Evolutionary conservation across 1,284 basidiomycete species (phyloP), one percentile per base, ranked within the genome.

Genomic region (Phenoliferia sp.): DNA sequence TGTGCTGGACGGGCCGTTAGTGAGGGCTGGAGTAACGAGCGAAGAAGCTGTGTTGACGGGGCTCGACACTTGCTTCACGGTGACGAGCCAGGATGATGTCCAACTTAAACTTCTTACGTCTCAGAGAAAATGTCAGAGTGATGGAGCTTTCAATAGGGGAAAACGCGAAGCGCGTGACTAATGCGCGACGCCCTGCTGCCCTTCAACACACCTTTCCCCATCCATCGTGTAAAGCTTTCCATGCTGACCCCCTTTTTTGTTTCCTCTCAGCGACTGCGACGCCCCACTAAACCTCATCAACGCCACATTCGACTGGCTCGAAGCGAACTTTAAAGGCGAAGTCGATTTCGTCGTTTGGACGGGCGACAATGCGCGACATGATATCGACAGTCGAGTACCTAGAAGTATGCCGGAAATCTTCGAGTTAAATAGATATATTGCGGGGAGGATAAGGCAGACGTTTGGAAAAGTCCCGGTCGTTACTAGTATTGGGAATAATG

Each of bases 311-410:
- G 87, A 91, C 69, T 93, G 85, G 83, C 78, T 95, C 66, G 86
- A 88, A 65, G 83, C 87, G 75, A 85, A 92, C 74, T 93, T 90
- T 90, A 84, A 86, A 59, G 82, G 85, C 69, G 87, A 91, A 74
- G 85, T 97, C 57, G 94, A 97, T 79, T 97, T 96, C 79, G 89
- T 94, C 31, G 83, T 94, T 55, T 93, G 90, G 91, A 95, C 92
- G 7, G 93, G 93, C 50, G 93, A 96, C 79, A 93, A 87, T 80
- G 93, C 91, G 39, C 64, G 69, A 15, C 69, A 71, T 86, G 90
- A 97, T 78, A 91, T 89, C 77, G 93, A 95, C 80, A 85, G 86
- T 65, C 83, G 85, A 69, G 77, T 88, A 15, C 93, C 93, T 55
- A 87, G 94, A 65, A 91, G 91, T 52, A 84, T 86, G 6, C 82